Conservation (phyloP, 1,284 basidiomycete genomes). For the Polyporus tsugae region DNA sequence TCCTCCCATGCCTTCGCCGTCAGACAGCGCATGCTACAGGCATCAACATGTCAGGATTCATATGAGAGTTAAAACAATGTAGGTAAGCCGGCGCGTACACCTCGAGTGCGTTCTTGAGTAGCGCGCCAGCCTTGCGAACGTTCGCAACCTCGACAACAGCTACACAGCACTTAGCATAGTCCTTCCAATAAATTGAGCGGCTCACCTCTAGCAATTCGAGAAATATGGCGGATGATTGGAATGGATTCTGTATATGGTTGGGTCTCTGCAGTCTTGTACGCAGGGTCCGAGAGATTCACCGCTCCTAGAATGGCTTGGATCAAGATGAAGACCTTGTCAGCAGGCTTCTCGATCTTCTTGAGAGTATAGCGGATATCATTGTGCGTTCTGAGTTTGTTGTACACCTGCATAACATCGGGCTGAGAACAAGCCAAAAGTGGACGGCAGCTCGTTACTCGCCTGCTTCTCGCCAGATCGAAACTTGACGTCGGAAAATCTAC, state of each 20-base stretch:
- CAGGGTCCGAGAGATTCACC: constrained; percentile 68
- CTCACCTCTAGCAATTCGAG: constrained; percentile 72
- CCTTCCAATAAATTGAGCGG: neutral
- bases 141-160: constrained; percentile 79
- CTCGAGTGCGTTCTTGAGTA: constrained; percentile 76
- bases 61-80: neutral
- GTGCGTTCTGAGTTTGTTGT: constrained; percentile 72
- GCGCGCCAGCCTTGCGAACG: constrained; percentile 63
- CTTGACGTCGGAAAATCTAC: constrained; percentile 70
- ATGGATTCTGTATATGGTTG: constrained; percentile 76
- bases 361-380: constrained; percentile 76
- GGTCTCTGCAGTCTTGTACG: constrained; percentile 74
- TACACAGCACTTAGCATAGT: constrained; percentile 37
- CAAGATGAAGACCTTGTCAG: constrained; percentile 77
- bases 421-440: neutral
- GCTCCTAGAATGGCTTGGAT: constrained; percentile 85
- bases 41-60: constrained; percentile 3
- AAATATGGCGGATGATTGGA: constrained; percentile 70
- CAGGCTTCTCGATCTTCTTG: constrained; percentile 69
- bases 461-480: constrained; percentile 76
- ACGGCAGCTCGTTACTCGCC: constrained; percentile 44
- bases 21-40: constrained; percentile 72
- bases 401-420: constrained; percentile 51
- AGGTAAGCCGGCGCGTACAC: constrained; percentile 49
- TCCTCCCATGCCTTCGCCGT: constrained; percentile 88